A percentile compares a stretch with the other conserved stretches of the same genome.
Evolutionary conservation across 129 eudicot species (phyloP).

Genomic region (Mikania micrantha): DNA sequence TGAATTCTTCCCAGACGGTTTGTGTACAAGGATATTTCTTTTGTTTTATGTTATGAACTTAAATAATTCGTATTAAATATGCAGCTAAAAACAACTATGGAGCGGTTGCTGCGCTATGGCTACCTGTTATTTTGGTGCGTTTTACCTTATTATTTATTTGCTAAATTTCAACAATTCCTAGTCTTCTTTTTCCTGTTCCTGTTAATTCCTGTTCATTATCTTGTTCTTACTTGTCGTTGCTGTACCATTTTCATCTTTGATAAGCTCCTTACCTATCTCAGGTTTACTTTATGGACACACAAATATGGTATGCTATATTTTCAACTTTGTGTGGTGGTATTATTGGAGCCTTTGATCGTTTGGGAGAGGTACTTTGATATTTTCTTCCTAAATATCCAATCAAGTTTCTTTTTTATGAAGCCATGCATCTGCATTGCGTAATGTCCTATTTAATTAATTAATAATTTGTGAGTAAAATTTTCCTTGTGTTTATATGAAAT

Average conservation of each 20-base stretch:
- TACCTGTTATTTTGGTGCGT: slow-evolving; percentile 78
- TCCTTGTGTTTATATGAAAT: too few relatives aligned
- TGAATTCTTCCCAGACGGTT: slow-evolving; percentile 91
- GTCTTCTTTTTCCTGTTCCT: not conserved
- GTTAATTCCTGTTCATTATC: not conserved
- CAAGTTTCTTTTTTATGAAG: slow-evolving; percentile 5
- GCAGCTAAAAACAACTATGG: slow-evolving; percentile 68
- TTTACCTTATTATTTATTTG: not conserved
- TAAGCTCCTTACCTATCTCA: slow-evolving; percentile 27
- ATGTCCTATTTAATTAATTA: too few relatives aligned
- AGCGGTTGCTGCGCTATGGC: slow-evolving; percentile 83
- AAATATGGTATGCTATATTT: slow-evolving; percentile 90
- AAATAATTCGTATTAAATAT: slow-evolving; percentile 14
- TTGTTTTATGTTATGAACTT: not conserved
- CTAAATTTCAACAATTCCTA: not conserved
- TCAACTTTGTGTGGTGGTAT: slow-evolving; percentile 90
- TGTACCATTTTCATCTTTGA: slow-evolving; percentile 12
- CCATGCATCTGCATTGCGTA: slow-evolving; percentile 1
- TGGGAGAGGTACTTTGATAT: slow-evolving; percentile 75
- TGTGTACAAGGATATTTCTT: slow-evolving; percentile 16
- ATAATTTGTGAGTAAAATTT: too few relatives aligned
- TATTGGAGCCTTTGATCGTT: slow-evolving; percentile 92
- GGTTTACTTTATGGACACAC: slow-evolving; percentile 96
- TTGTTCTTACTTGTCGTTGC: slow-evolving; percentile 5
- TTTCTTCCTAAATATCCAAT: not conserved